Evolutionary conservation across 257 asterid species (phyloP), one percentile per base, ranked within the genome.

Genomic region (Capsicum rhomboideum): DNA sequence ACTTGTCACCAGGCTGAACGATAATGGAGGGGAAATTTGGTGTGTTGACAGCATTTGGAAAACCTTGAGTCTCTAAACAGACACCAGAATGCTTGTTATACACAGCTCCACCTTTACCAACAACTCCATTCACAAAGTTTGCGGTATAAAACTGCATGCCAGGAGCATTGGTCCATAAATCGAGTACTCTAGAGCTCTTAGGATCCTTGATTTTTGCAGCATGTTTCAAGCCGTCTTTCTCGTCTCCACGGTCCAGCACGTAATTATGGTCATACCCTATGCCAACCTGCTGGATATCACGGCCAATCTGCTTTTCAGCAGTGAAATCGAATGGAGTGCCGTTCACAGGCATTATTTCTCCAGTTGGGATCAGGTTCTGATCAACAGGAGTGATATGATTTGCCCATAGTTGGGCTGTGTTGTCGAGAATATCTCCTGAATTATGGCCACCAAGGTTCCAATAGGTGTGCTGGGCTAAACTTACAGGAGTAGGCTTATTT

Each of bases 131-230:
- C 29, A 95, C 97, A 50, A 90, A 97, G 85, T 95, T 97, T 29
- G 95, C 98, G 2, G 99, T 95, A 86, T 97, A 95, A 86, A 97
- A 94, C 92, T 97, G 99, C 99, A 97, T 89, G 37, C 97, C 99
- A 0, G 99, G 99, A 31, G 98, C 98, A 89, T 87, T 86, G 9
- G 99, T 95, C 99, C 99, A 95, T 84, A 95, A 66, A 88, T 95
- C 77, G 84, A 97, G 89, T 78, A 97, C 93, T 90, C 99, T 90
- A 5, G 92, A 90, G 92, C 97, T 97, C 20, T 44, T 79, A 2
- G 97, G 97, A 86, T 95, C 99, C 90, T 85, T 93, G 89, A 97
- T 59, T 72, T 89, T 94, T 3, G 91, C 99, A 26, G 97, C 98
- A 64, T 86, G 97, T 91, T 92, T 97, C 89, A 95, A 68, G 46